Percentiles rank a stretch among this genome's conserved stretches.
Evolutionary conservation across 352 stramenopile genomes (phyloP).

Genomic region (Globisporangium viniferum): DNA sequence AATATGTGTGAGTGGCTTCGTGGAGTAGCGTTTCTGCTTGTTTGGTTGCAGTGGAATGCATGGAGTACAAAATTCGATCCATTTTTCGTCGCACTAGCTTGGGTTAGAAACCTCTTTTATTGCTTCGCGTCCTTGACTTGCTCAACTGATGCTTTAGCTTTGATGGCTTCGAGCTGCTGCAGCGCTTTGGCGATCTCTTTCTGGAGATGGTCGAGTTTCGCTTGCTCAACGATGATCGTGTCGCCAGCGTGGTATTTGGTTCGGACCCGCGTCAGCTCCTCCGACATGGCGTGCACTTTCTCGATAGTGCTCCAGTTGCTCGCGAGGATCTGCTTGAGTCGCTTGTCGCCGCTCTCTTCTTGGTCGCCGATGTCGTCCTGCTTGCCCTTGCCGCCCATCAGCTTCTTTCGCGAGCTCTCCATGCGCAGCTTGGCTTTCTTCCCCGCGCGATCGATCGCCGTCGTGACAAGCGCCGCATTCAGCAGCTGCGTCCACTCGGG

Average conservation of each 20-base stretch:
- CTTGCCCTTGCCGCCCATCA: slow-evolving; percentile 12
- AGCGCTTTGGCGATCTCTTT: slow-evolving; percentile 52
- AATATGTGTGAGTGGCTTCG: background rate
- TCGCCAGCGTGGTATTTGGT: slow-evolving; percentile 47
- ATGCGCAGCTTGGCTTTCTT: slow-evolving; percentile 34
- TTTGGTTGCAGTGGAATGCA: background rate
- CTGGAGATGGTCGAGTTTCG: slow-evolving; percentile 56
- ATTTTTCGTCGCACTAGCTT: background rate
- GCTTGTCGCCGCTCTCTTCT: slow-evolving; percentile 32
- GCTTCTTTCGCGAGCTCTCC: slow-evolving; percentile 17
- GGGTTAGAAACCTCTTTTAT: background rate
- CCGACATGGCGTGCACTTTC: slow-evolving; percentile 51
- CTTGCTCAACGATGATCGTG: slow-evolving; percentile 43
- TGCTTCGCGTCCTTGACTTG: background rate
- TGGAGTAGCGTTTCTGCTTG: background rate
- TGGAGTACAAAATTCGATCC: background rate
- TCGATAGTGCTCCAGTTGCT: slow-evolving; percentile 64
- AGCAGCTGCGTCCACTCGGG: slow-evolving; percentile 63
- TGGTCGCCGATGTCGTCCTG: slow-evolving; percentile 11
- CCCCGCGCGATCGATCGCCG: slow-evolving; percentile 41
- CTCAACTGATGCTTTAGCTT: slow-evolving; percentile 1
- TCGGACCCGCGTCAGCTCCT: slow-evolving; percentile 50
- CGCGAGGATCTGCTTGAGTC: slow-evolving; percentile 44
- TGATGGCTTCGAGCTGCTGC: slow-evolving; percentile 48
- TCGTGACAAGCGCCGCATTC: slow-evolving; percentile 49